Evolutionary conservation across 1,284 basidiomycete genomes (phyloP), one percentile per base, ranked within the genome.

Genomic region (Lentinus polychrous): DNA sequence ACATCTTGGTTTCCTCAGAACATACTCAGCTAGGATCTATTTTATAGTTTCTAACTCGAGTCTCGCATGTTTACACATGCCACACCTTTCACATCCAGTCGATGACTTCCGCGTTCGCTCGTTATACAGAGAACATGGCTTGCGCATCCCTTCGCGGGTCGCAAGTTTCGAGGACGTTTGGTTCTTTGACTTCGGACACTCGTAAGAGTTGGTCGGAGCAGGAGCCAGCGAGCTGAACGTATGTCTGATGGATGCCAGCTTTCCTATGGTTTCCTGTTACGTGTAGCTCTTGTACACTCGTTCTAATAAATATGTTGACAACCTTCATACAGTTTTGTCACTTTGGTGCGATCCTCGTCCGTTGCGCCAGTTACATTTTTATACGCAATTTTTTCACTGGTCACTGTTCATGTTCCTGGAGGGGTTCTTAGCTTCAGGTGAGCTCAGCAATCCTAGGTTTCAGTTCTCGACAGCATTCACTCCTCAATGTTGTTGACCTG

Each of bases 1-100:
- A n/a, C n/a, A n/a, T n/a, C n/a, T n/a, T n/a, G n/a, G n/a, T n/a
- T n/a, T n/a, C n/a, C n/a, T n/a, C n/a, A n/a, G n/a, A n/a, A n/a
- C n/a, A n/a, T 86, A 86, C 84, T 87, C 83, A 83, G 74, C 75
- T 77, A 86, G 84, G 84, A 86, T 87, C 84, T 87, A 76, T 87
- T 86, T 76, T 81, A 86, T 83, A 86, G 83, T 80, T 82, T 83
- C 84, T 86, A 82, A 86, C 84, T 83, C 81, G 75, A 83, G 81
- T 86, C 81, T 83, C 79, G 83, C 83, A 85, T 84, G 82, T 86
- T 83, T 84, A 85, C 74, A 76, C 80, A 81, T 86, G 83, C 83
- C 83, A 68, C 79, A 79, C 79, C 73, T 76, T 83, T 83, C 76
- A 78, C 74, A 78, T 86, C 79, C 83, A 82, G 72, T 82, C 74